Base-by-base conservation (phyloP, 1,284 basidiomycete genomes). In the Chiua sp. region DNA sequence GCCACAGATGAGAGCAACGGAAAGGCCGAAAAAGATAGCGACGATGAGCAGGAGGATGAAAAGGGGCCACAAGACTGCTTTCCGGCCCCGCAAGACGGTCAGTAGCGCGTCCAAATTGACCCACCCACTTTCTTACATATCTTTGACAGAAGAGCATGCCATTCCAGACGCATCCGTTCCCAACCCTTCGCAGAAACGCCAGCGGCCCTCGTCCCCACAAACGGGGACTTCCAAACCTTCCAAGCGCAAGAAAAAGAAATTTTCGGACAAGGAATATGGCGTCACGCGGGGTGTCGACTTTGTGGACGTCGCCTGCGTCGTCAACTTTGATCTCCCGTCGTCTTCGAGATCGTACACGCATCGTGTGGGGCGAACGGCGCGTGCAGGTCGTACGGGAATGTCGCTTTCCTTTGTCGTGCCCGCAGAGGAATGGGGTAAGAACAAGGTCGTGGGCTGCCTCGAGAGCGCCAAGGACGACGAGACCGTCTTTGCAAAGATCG, bases 241-340 rank as follows among this genome's bases (percentile, higher is more conserved):
- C 23, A 83, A 79, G 66, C 78, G 75, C 50, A 78, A 80, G 71
- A 67, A 74, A 62, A 68, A 69, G 57, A 77, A 78, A 64, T 70
- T 66, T 28, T 71, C 65, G 13, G 91, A 92, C 70, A 88, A 85
- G 57, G 94, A 98, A 72, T 98, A 96, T 70, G 96, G 97, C 47
- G 93, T 98, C 55, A 96, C 95, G 2, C 92, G 98, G 48, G 98
- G 98, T 3, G 90, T 99, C 64, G 98, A 99, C 78, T 99, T 99
- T 75, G 85, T 98, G 68, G 92, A 98, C 68, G 98, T 99, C 50
- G 91, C 96, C 3, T 98, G 96, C 69, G 98, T 99, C 11, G 87
- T 99, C 78, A 99, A 99, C 80, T 99, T 99, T 77, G 98, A 99
- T 76, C 84, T 99, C 11, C 98, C 98, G 1, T 83, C 88, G 4